phyloP scores from a whole-genome alignment of 305 asterid species.

The Solanum hybrid region DNA sequence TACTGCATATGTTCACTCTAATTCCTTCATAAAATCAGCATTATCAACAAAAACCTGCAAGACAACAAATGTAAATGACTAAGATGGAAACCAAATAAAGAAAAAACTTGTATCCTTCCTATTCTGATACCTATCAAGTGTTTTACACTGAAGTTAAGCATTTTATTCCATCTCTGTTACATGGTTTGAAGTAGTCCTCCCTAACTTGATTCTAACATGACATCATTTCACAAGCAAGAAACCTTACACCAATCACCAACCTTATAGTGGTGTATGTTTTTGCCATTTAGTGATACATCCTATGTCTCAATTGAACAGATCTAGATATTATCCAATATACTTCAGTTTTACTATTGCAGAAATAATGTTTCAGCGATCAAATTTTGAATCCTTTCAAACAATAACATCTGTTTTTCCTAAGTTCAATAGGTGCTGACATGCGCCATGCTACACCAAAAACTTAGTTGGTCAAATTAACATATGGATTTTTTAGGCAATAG shows the following conservation, averaged over 20 bases:
- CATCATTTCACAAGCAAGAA: not conserved
- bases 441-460: not conserved
- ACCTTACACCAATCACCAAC: not conserved
- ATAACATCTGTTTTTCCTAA: not conserved
- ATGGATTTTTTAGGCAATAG: not conserved
- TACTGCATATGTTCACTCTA: slow-evolving; percentile 12
- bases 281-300: not conserved
- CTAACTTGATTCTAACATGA: not conserved
- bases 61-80: not conserved
- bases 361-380: not conserved
- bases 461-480: not conserved
- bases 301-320: not conserved
- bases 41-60: slow-evolving; percentile 46
- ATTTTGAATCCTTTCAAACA: not conserved
- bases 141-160: not conserved
- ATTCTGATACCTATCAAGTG: not conserved
- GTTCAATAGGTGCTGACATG: not conserved
- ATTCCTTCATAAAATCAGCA: slow-evolving; percentile 40
- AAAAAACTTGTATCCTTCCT: not conserved
- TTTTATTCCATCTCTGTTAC: not conserved
- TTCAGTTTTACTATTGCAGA: not conserved
- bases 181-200: not conserved
- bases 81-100: not conserved
- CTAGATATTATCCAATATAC: not conserved
- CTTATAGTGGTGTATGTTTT: not conserved